Percentiles rank a stretch among this genome's conserved stretches.
Conservation (phyloP, 176 grass and related monocot genomes). For the Musa acuminata region DNA sequence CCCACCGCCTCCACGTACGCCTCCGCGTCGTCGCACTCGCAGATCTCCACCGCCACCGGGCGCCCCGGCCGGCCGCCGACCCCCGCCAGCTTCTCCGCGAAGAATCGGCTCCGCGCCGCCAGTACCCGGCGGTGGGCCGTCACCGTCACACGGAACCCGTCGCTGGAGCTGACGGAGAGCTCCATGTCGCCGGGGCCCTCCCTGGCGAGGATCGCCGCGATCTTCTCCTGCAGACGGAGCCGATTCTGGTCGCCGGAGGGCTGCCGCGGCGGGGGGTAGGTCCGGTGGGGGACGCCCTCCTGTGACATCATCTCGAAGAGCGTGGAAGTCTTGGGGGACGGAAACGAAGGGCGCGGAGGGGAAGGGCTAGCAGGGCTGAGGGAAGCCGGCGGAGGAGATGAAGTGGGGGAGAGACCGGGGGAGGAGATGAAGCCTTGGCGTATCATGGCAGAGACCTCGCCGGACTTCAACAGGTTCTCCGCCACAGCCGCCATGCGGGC, state of each 20-base stretch:
- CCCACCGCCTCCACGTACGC: conserved; percentile 14
- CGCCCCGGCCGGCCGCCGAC: not conserved
- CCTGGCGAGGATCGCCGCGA: not conserved
- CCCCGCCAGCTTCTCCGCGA: conserved; percentile 19
- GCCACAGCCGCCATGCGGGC: not conserved
- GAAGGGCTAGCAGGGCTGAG: not conserved
- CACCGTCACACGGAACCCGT: conserved; percentile 10
- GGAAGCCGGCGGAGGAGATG: conserved; percentile 1
- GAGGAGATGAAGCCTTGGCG: conserved; percentile 23
- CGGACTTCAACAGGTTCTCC: conserved; percentile 18
- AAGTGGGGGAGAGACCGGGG: not conserved
- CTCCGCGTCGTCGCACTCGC: conserved; percentile 22
- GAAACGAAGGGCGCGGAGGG: not conserved
- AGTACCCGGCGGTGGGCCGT: conserved; percentile 11
- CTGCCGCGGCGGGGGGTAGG: not conserved
- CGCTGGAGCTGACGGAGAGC: conserved; percentile 18
- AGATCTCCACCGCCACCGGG: conserved; percentile 20
- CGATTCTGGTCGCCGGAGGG: conserved; percentile 47
- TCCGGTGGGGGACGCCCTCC: conserved; percentile 23
- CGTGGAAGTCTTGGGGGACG: conserved; percentile 25
- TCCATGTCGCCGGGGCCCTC: conserved; percentile 14
- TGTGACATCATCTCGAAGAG: conserved; percentile 20
- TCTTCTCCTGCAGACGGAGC: conserved; percentile 6
- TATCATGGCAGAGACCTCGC: conserved; percentile 21
- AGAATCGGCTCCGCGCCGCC: conserved; percentile 18